Conservation (phyloP, 306 rosid species). For the Cucurbita maxima region DNA sequence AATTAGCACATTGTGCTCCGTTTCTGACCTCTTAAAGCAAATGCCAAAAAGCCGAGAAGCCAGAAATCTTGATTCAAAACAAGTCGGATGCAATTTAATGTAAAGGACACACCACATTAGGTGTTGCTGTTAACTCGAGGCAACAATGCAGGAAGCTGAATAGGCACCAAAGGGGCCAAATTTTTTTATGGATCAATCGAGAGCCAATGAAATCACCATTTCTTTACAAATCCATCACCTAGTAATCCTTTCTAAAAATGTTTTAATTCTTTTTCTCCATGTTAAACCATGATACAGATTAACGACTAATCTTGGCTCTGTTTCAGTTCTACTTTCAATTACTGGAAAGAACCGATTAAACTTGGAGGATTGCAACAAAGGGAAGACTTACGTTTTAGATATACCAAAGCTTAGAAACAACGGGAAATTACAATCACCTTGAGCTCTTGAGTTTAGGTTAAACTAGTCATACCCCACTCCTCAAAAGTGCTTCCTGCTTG, state of each 20-base stretch:
- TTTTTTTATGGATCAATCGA: background rate
- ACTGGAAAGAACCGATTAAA: background rate
- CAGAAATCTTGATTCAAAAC: background rate
- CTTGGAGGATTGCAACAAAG: background rate
- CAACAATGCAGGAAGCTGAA: background rate
- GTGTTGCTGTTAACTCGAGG: background rate
- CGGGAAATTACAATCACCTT: background rate
- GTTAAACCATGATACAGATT: background rate
- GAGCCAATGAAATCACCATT: background rate
- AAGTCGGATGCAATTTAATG: background rate
- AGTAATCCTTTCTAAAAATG: background rate
- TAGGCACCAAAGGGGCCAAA: background rate
- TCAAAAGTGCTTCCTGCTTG: background rate
- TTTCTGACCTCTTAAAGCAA: conserved; percentile 68
- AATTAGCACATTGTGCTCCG: conserved; percentile 87
- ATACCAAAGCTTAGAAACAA: background rate
- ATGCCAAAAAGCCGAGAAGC: conserved; percentile 25
- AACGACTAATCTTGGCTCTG: background rate
- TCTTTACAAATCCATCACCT: background rate
- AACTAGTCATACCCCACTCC: background rate
- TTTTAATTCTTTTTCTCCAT: background rate
- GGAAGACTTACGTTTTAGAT: background rate
- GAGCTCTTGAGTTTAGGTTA: background rate
- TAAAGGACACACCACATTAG: background rate
- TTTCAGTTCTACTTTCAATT: background rate